Base-by-base conservation (phyloP, 495 filamentous ascomycete genomes). In the Extremus antarcticus region DNA sequence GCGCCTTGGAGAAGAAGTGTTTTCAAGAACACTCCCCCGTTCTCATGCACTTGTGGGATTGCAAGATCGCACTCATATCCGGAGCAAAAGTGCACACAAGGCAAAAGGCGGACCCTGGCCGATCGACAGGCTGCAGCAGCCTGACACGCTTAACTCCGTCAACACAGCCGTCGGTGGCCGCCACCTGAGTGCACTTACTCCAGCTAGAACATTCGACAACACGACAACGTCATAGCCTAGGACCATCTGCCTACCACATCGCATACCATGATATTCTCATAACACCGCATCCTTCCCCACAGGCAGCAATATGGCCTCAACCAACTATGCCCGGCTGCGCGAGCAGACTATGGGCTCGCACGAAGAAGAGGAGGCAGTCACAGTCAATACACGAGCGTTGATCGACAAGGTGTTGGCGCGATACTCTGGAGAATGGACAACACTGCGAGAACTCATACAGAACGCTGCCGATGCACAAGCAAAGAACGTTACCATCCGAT, bases 371-470 rank as follows among this genome's bases (percentile, higher is more conserved):
- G 90, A 95, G 66, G 94, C 92, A n/a, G 94, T 99, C 35, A 99
- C 94, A 0, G 94, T 97, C 53, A 95, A 99, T 65, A 99, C 92
- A 22, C 76, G 94, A 62, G 94, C 90, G 25, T 73, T 99, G 61
- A 96, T 99, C 56, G 94, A 96, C 68, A 99, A 99, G 70, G 90
- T 97, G 0, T 78, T 98, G 40, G 91, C 92, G 17, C 74, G 92
- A 55, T 98, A 98, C 68, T 92, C 89, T 9, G 90, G 92, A 53
- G 91, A 97, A 72, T 95, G 90, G 71, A 81, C 78, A 23, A 80
- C 82, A 20, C 74, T 97, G 15, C 79, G 94, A 72, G 94, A 99
- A 66, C 85, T 97, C 59, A 86, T 99, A 25, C 94, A 99, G 66
- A 99, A 99, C 67, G 94, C 92, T 10, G 92, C 94, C 39, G 94